Percentiles rank a stretch among this genome's conserved stretches.
Conservation (phyloP, 805 yeast species). For the Blastobotrys mokoenaii region DNA sequence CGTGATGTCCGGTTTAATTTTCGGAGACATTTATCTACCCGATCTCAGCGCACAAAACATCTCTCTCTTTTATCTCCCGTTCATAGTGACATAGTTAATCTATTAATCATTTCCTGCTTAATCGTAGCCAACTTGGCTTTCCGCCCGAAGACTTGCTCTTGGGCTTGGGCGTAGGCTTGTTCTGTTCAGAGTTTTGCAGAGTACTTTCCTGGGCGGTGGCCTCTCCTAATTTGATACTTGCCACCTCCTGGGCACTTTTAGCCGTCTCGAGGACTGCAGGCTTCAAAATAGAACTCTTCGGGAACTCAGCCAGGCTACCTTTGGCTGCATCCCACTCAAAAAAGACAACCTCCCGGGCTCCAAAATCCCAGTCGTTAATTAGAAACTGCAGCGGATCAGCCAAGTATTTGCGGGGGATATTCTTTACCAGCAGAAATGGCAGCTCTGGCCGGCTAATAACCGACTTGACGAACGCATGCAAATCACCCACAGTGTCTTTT, state of each 20-base stretch:
- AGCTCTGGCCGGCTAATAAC: conserved; percentile 23
- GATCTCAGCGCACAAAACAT: too few species aligned
- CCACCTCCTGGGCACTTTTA: conserved; percentile 28
- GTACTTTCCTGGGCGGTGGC: background rate
- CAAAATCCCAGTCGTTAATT: conserved; percentile 35
- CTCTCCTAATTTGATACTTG: conserved; percentile 17
- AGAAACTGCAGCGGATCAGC: conserved; percentile 25
- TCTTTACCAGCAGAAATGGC: conserved; percentile 35
- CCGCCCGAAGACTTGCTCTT: conserved; percentile 1
- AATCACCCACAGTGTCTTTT: conserved; percentile 33
- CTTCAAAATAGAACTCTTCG: conserved; percentile 7
- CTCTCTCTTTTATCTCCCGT: too few species aligned
- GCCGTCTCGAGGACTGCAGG: conserved; percentile 25
- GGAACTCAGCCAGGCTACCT: background rate
- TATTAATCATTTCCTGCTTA: conserved; percentile 6
- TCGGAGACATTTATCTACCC: too few species aligned
- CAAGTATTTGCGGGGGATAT: conserved; percentile 40
- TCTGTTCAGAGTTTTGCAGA: too few species aligned
- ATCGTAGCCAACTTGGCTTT: conserved; percentile 15
- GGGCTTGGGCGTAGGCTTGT: background rate
- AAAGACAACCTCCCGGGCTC: conserved; percentile 38
- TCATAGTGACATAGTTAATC: too few species aligned
- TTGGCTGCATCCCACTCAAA: conserved; percentile 25
- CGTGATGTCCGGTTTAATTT: too few species aligned
- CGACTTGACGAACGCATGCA: conserved; percentile 27